phyloP scores from a whole-genome alignment of 164 flowering plant species.

The Cinnamomum chago region DNA sequence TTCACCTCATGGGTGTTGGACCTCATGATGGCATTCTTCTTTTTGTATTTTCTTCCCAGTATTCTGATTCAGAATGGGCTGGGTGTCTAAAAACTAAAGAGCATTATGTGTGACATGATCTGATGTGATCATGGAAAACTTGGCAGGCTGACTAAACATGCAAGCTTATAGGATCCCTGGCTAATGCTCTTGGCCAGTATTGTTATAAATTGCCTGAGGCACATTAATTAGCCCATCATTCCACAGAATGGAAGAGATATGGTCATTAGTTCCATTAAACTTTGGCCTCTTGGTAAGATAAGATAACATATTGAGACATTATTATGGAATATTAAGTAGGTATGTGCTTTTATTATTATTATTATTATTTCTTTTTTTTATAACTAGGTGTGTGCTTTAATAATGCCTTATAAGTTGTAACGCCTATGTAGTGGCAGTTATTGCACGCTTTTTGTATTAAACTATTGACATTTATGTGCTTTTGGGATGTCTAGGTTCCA shows the following conservation, averaged over 20 bases:
- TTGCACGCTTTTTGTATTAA: not conserved
- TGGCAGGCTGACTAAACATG: too few relatives aligned
- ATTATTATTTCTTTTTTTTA: too few relatives aligned
- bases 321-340: not conserved
- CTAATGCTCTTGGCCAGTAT: not conserved
- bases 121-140: too few relatives aligned
- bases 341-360: too few relatives aligned
- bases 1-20: not conserved
- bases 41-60: not conserved
- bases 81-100: too few relatives aligned
- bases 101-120: too few relatives aligned
- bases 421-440: not conserved
- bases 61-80: not conserved
- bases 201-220: not conserved
- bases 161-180: too few relatives aligned
- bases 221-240: not conserved
- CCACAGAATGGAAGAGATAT: not conserved
- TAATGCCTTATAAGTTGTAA: not conserved
- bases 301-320: not conserved
- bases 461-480: slow-evolving; percentile 2
- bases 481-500: slow-evolving; percentile 64
- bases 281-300: not conserved
- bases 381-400: too few relatives aligned
- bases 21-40: not conserved
- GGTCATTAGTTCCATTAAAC: not conserved